These are phyloP conservation scores for Apiotrichum gamsii DNA, from an alignment of 1,284 basidiomycete species.

Conservation along the genomic window DNA sequence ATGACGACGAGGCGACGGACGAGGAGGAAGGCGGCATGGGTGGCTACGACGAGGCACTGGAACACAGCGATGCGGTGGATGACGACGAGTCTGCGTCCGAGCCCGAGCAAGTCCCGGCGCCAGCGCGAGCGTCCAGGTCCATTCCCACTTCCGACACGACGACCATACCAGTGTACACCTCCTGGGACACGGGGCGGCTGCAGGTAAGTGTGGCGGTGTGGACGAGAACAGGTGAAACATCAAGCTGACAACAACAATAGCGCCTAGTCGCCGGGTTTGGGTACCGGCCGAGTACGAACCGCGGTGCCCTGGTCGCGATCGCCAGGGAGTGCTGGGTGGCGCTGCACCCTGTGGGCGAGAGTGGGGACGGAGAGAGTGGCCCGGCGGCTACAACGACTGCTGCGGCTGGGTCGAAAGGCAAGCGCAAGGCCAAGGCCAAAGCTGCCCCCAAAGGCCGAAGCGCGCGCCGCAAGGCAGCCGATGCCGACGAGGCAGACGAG, in stretches of 20 bases:
- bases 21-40: neutral
- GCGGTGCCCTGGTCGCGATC: constrained; percentile 26
- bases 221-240: too few species aligned
- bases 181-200: constrained; percentile 32
- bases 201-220: constrained; percentile 38
- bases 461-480: neutral
- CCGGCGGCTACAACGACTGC: neutral
- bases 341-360: constrained; percentile 34
- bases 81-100: too few species aligned
- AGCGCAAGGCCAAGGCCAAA: neutral
- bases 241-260: neutral
- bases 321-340: constrained; percentile 41
- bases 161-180: constrained; percentile 39
- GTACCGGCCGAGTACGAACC: constrained; percentile 28
- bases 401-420: neutral
- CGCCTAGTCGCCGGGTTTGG: constrained; percentile 27
- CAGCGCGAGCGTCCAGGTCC: neutral
- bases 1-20: constrained; percentile 3
- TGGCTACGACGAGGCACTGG: constrained; percentile 11
- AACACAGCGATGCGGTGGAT: neutral
- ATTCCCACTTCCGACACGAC: constrained; percentile 7
- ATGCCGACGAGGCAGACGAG: constrained; percentile 22
- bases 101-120: neutral
- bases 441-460: neutral
- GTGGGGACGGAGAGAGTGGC: too few species aligned